phyloP scores from a whole-genome alignment of 768 basidiomycete genomes.

The Leccinum broughii region DNA sequence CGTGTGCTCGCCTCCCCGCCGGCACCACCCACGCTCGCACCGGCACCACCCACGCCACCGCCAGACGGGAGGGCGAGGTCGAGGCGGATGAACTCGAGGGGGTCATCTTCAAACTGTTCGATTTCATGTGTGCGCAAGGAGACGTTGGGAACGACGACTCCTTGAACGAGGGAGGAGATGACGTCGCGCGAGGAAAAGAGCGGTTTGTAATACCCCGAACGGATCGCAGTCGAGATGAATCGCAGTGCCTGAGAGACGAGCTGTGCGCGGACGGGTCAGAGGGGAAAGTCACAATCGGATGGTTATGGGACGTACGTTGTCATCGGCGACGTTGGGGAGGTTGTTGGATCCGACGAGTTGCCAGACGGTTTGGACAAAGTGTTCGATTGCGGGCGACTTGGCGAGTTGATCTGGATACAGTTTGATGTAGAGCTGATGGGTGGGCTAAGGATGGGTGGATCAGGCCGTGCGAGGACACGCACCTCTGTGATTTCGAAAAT shows the following conservation, averaged over 20 bases:
- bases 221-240: slow-evolving; percentile 92
- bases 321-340: slow-evolving; percentile 69
- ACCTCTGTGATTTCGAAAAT: slow-evolving; percentile 93
- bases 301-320: slow-evolving; percentile 52
- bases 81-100: slow-evolving; percentile 89
- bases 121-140: slow-evolving; percentile 83
- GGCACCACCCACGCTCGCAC: slow-evolving; percentile 38
- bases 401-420: slow-evolving; percentile 78
- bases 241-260: slow-evolving; percentile 89
- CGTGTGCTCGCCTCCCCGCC: slow-evolving; percentile 78
- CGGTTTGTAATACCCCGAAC: slow-evolving; percentile 76
- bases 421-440: slow-evolving; percentile 70
- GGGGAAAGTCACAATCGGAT: not conserved
- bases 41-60: slow-evolving; percentile 35
- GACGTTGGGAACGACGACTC: slow-evolving; percentile 94
- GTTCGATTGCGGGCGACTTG: slow-evolving; percentile 59
- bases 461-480: not conserved
- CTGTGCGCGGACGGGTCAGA: slow-evolving; percentile 33
- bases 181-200: slow-evolving; percentile 84
- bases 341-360: slow-evolving; percentile 69
- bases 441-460: not conserved
- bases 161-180: slow-evolving; percentile 79
- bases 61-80: slow-evolving; percentile 70
- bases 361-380: slow-evolving; percentile 91
- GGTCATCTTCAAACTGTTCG: slow-evolving; percentile 97